phyloP scores from a whole-genome alignment of 2,329 filamentous ascomycete genomes.

The Fusarium sp. region DNA sequence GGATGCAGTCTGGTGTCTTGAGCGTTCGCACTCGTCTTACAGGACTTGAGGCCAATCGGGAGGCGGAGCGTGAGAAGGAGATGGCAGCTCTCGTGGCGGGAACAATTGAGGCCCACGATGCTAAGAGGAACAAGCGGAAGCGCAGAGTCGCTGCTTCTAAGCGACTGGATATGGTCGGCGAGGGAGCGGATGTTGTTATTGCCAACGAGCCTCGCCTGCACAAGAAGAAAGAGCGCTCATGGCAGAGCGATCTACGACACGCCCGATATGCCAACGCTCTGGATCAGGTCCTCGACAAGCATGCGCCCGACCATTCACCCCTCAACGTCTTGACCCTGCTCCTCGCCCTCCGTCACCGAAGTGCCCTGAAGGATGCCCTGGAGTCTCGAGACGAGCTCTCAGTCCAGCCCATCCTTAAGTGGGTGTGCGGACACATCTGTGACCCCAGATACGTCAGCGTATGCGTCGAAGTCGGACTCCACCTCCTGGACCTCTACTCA shows the following conservation, averaged over 20 bases:
- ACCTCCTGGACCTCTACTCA: constrained; percentile 88
- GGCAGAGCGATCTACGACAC: constrained; percentile 85
- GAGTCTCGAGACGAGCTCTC: constrained; percentile 82
- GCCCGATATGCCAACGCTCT: constrained; percentile 82
- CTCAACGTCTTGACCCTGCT: constrained; percentile 79
- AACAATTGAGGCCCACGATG: constrained; percentile 81
- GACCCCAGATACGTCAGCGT: constrained; percentile 85
- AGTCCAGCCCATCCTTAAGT: constrained; percentile 84
- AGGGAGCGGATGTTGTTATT: constrained; percentile 89
- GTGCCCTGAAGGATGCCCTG: constrained; percentile 83
- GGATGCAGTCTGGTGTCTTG: constrained; percentile 93
- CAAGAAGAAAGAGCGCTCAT: constrained; percentile 72
- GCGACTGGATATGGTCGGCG: constrained; percentile 82
- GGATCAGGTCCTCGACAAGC: constrained; percentile 76
- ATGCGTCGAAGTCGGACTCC: constrained; percentile 84
- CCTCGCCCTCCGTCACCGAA: constrained; percentile 86
- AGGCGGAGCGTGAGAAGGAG: constrained; percentile 81
- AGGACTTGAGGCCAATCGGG: constrained; percentile 80
- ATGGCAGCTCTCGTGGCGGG: constrained; percentile 86
- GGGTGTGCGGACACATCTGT: constrained; percentile 82
- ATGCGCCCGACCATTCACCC: constrained; percentile 63
- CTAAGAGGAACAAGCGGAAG: constrained; percentile 76
- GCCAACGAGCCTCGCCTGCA: constrained; percentile 70
- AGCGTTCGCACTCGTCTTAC: constrained; percentile 90
- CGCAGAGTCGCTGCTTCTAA: constrained; percentile 56